Conservation (phyloP, 371 early-diverging fungal species). For the Mucor circinelloides region DNA sequence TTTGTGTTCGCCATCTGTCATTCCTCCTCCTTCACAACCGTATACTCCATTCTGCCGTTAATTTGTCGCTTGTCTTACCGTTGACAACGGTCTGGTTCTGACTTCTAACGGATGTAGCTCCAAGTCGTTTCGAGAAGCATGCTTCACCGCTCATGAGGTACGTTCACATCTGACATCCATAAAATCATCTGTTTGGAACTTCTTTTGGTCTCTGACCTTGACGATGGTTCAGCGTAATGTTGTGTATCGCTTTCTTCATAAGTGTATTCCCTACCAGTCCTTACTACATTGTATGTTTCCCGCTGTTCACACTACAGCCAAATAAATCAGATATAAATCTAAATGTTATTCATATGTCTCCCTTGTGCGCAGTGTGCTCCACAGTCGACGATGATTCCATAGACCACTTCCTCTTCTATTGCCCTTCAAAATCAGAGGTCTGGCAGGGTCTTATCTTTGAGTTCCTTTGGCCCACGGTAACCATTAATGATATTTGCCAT, state of each 20-base stretch:
- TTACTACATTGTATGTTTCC: neutral
- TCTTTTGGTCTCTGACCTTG: neutral
- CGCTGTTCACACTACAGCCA: too few relatives aligned
- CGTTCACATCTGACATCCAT: neutral
- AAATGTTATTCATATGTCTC: too few relatives aligned
- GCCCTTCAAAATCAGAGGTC: neutral
- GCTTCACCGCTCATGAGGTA: neutral
- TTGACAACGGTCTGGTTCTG: neutral
- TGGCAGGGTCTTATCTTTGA: neutral
- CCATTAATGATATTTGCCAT: neutral
- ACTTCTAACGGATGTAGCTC: neutral
- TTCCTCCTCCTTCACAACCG: neutral
- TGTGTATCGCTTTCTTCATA: neutral
- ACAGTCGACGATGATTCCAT: too few relatives aligned
- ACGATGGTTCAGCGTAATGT: neutral
- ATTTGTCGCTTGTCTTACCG: neutral
- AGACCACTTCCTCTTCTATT: neutral
- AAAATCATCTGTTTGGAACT: neutral
- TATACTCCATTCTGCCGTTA: too few relatives aligned
- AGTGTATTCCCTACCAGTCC: neutral
- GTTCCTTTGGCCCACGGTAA: neutral
- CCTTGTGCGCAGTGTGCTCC: neutral
- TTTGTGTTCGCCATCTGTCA: neutral
- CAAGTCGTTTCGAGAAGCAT: neutral
- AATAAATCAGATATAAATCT: too few relatives aligned